Percentiles rank a stretch among this genome's conserved stretches.
These are phyloP conservation scores for Lentinula raphanica DNA, from an alignment of 768 basidiomycete species.

Conservation along the genomic window DNA sequence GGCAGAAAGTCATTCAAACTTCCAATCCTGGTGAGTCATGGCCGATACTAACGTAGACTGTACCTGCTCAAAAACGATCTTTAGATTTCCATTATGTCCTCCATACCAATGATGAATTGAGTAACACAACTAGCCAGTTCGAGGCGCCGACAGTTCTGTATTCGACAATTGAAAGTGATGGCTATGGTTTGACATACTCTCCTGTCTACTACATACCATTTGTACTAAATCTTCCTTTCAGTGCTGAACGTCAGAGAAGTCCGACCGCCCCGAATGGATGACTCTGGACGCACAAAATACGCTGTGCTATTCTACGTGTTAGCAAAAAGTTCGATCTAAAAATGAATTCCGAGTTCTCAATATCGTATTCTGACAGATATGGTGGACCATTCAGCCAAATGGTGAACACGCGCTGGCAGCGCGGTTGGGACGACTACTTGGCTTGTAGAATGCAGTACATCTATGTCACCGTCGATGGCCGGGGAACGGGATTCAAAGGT, in stretches of 20 bases:
- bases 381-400: conserved; percentile 87
- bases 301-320: conserved; percentile 89
- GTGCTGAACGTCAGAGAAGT: conserved; percentile 90
- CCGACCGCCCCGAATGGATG: conserved; percentile 88
- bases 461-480: conserved; percentile 83
- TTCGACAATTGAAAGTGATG: conserved; percentile 74
- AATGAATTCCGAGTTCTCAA: background rate
- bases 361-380: conserved; percentile 45
- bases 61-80: background rate
- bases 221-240: conserved; percentile 21
- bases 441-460: conserved; percentile 79
- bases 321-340: conserved; percentile 11
- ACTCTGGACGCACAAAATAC: conserved; percentile 92
- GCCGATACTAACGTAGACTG: background rate
- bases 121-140: conserved; percentile 59
- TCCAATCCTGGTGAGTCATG: conserved; percentile 32
- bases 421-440: conserved; percentile 87
- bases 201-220: background rate
- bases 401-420: conserved; percentile 58
- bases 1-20: conserved; percentile 72
- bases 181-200: conserved; percentile 50
- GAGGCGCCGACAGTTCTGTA: conserved; percentile 65
- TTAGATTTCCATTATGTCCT: conserved; percentile 62
- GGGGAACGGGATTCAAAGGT: conserved; percentile 92
- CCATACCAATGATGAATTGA: conserved; percentile 64